A percentile compares a stretch with the other conserved stretches of the same genome.
Conservation (phyloP, 2,329 filamentous ascomycete genomes). For the Penicillium sp. region DNA sequence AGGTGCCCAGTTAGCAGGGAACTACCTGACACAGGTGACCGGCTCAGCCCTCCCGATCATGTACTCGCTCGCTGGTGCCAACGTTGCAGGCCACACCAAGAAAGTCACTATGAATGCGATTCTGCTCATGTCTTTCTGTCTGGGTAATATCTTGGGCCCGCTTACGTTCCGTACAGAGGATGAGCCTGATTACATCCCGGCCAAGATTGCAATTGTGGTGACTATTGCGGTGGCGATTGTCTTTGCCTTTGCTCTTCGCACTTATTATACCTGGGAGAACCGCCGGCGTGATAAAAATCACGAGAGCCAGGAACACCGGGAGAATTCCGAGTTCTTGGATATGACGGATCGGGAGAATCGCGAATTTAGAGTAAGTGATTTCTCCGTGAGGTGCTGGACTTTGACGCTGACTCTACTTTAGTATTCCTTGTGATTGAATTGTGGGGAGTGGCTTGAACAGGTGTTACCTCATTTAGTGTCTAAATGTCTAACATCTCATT, state of each 20-base stretch:
- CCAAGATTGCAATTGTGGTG: conserved; percentile 39
- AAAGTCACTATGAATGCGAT: conserved; percentile 48
- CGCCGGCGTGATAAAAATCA: conserved; percentile 21
- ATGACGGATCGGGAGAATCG: conserved; percentile 32
- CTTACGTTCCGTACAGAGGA: conserved; percentile 43
- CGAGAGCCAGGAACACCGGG: conserved; percentile 17
- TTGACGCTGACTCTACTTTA: conserved; percentile 1
- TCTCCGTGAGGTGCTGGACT: neutral
- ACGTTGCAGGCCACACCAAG: conserved; percentile 49
- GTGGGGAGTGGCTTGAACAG: neutral
- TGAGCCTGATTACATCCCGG: conserved; percentile 41
- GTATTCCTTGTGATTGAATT: conserved; percentile 5
- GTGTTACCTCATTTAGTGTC: too few species aligned
- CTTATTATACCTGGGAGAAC: conserved; percentile 32
- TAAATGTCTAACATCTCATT: neutral
- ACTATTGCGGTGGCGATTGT: conserved; percentile 30
- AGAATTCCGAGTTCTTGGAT: conserved; percentile 30
- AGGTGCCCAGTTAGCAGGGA: conserved; percentile 38
- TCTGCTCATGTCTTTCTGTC: conserved; percentile 42
- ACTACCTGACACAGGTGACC: conserved; percentile 42
- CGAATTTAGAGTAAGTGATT: conserved; percentile 22
- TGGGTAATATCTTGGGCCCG: conserved; percentile 45
- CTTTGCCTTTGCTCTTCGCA: conserved; percentile 20
- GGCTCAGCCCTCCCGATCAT: conserved; percentile 39
- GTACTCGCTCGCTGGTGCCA: conserved; percentile 42